Evolutionary conservation across 2,329 filamentous ascomycete species (phyloP), one percentile per base, ranked within the genome.

Genomic region (Aspergillus cejpii): DNA sequence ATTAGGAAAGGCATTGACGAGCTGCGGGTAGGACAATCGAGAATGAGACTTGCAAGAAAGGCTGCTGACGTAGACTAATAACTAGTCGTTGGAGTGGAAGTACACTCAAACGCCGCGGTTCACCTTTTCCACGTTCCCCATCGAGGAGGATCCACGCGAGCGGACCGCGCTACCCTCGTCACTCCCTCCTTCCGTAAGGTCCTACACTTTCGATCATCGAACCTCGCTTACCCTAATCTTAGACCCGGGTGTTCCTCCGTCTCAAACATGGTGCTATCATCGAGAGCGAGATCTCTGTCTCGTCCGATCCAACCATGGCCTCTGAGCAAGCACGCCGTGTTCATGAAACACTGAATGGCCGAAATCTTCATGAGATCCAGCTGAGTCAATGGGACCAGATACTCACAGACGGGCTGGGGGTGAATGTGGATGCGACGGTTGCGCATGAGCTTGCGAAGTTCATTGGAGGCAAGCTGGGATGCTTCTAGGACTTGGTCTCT

Each of bases 81-180:
- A 33, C 8, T 56, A 74, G 59, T 75, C 63, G 33, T 37, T 54
- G 43, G 65, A 68, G 56, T 96, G 89, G 88, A 84, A 84, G 46
- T 95, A 84, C 66, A 79, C 79, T 2, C 89, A 95, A 68, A 95
- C 90, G 1, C 90, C 90, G 1, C 83, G 83, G 44, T 96, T 95
- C 63, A 80, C 77, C 6, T 81, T 91, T 54, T 80, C 79, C 3
- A 81, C 77, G 3, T 70, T 77, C 62, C 67, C 83, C 28, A 76
- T 75, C 50, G 71, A 80, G 51, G 71, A 80, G 33, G 74, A 85
- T 66, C 70, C 78, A 44, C 69, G 81, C 44, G 66, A 75, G 47
- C 71, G 80, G 29, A 78, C 79, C 1, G 55, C 63, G 0, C 48
- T 78, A 10, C 76, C 78, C 1, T 60, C 67, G 10, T 64, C 70